Evolutionary conservation across 805 yeast genomes (phyloP).

Genomic region (Nakazawaea ishiwadae): DNA sequence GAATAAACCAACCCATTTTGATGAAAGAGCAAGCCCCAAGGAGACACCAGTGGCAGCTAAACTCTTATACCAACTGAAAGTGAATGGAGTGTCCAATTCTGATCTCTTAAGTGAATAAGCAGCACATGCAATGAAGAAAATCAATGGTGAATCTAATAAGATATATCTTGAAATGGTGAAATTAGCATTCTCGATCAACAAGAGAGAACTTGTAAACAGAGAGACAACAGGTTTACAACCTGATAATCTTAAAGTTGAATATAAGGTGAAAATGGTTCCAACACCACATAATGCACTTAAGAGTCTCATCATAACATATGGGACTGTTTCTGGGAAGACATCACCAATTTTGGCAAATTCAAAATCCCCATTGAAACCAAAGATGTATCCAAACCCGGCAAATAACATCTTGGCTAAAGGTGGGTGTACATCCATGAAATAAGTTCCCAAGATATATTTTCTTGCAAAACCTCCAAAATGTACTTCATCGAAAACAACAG

Average conservation of each 20-base stretch:
- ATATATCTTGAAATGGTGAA: constrained; percentile 74
- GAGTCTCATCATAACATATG: constrained; percentile 66
- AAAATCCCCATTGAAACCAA: constrained; percentile 71
- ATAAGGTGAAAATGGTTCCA: constrained; percentile 59
- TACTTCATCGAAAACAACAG: constrained; percentile 90
- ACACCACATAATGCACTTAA: constrained; percentile 67
- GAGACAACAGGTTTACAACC: constrained; percentile 68
- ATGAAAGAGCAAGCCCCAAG: constrained; percentile 68
- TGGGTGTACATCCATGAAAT: constrained; percentile 75
- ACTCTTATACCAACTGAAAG: constrained; percentile 53
- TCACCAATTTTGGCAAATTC: constrained; percentile 64
- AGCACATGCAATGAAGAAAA: constrained; percentile 73
- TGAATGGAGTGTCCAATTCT: constrained; percentile 60
- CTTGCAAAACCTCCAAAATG: constrained; percentile 97
- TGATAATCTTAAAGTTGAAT: constrained; percentile 64
- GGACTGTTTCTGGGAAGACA: constrained; percentile 50
- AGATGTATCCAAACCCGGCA: constrained; percentile 64
- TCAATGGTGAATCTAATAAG: constrained; percentile 68
- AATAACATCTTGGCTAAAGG: constrained; percentile 74
- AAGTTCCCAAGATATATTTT: constrained; percentile 62
- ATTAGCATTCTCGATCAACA: constrained; percentile 62
- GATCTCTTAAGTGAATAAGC: constrained; percentile 61
- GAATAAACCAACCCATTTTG: constrained; percentile 84
- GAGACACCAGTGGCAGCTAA: constrained; percentile 60
- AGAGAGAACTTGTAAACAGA: constrained; percentile 47